phyloP scores from a whole-genome alignment of 345 rosid species.

The Garcia nutans region DNA sequence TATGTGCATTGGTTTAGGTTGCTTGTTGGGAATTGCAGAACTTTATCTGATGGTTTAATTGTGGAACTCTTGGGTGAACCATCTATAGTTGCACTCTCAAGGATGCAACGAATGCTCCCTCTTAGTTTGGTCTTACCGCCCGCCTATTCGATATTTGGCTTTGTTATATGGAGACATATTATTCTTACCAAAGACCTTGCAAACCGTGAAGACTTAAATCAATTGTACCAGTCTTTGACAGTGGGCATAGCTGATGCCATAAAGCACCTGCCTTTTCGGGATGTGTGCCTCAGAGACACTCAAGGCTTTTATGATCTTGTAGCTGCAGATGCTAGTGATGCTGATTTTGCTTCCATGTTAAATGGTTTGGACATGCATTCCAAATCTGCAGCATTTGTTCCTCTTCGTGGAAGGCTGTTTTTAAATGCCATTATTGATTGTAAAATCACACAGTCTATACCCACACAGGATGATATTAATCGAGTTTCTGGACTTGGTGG shows the following conservation, averaged over 20 bases:
- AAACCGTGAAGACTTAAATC: conserved; percentile 77
- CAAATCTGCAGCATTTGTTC: conserved; percentile 74
- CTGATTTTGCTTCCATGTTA: conserved; percentile 72
- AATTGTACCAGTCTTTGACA: conserved; percentile 66
- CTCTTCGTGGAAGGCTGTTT: conserved; percentile 91
- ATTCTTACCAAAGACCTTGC: conserved; percentile 48
- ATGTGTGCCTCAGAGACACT: conserved; percentile 84
- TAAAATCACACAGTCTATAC: conserved; percentile 50
- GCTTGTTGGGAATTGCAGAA: conserved; percentile 83
- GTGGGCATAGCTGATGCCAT: conserved; percentile 75
- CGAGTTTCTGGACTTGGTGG: conserved; percentile 52
- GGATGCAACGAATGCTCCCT: conserved; percentile 94
- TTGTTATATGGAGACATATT: conserved; percentile 76
- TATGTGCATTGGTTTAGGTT: conserved; percentile 91
- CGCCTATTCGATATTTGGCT: conserved; percentile 77
- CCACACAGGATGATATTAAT: conserved; percentile 52
- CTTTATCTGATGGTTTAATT: conserved; percentile 79
- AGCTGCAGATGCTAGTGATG: conserved; percentile 78
- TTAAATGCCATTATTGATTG: conserved; percentile 84
- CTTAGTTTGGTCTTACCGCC: conserved; percentile 89
- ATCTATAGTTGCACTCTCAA: conserved; percentile 75
- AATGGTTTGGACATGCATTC: conserved; percentile 66
- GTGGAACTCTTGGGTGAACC: conserved; percentile 93
- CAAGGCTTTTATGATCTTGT: conserved; percentile 79
- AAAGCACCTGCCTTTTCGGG: conserved; percentile 85